Percentiles rank a stretch among this genome's conserved stretches.
phyloP scores from a whole-genome alignment of 768 basidiomycete genomes.

The Amanita pallidorosea region DNA sequence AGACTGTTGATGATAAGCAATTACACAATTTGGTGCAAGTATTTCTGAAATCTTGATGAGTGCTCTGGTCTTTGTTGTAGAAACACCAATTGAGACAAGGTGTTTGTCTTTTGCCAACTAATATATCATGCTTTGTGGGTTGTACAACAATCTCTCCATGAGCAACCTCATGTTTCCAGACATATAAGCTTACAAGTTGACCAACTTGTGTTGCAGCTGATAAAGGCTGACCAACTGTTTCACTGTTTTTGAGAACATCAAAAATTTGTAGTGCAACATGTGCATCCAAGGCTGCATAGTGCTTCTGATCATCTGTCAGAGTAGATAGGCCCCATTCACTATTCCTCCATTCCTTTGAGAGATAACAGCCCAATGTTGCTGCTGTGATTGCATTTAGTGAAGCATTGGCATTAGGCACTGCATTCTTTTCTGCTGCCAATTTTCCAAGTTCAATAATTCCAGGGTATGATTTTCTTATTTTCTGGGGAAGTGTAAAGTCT shows the following conservation, averaged over 20 bases:
- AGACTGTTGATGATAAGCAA: constrained; percentile 6
- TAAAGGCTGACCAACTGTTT: constrained; percentile 7
- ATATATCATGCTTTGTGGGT: neutral
- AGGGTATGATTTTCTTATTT: neutral
- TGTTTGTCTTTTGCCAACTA: neutral
- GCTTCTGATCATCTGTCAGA: constrained; percentile 1
- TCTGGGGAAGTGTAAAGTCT: neutral
- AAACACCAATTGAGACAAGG: constrained; percentile 4
- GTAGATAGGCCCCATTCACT: constrained; percentile 3
- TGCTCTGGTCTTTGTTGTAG: constrained; percentile 9
- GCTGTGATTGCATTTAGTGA: constrained; percentile 9
- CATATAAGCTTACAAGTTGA: constrained; percentile 8
- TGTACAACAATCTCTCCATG: constrained; percentile 7
- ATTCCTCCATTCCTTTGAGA: constrained; percentile 5
- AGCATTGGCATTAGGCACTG: constrained; percentile 7
- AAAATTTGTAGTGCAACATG: constrained; percentile 4
- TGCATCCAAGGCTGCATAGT: constrained; percentile 11
- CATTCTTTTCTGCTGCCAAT: constrained; percentile 8
- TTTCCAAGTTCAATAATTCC: constrained; percentile 7
- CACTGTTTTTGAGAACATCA: constrained; percentile 6
- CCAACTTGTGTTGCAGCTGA: constrained; percentile 8
- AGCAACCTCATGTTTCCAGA: constrained; percentile 7
- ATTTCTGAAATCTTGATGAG: constrained; percentile 8
- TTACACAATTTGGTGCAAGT: constrained; percentile 9
- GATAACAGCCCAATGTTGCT: constrained; percentile 1